Evolutionary conservation across 768 basidiomycete genomes (phyloP).

Genomic region (Russula sp.): DNA sequence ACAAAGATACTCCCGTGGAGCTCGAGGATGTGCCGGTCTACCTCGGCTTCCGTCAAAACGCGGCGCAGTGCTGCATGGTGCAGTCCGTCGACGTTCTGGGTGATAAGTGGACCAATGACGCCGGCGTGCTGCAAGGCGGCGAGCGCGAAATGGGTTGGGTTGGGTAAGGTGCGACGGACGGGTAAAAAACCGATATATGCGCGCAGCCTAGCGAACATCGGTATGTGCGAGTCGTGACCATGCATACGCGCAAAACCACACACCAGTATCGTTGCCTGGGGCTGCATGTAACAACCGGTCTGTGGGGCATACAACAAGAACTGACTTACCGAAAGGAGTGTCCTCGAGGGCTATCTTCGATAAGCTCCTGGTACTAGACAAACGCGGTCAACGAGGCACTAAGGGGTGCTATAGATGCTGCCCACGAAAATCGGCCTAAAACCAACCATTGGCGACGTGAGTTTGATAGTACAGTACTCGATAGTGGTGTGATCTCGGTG

Average conservation of each 20-base stretch:
- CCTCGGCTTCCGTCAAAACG: conserved; percentile 36
- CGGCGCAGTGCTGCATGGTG: conserved; percentile 70
- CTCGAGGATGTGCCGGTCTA: conserved; percentile 55
- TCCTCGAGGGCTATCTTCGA: conserved; percentile 65
- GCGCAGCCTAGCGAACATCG: conserved; percentile 42
- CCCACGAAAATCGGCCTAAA: conserved; percentile 27
- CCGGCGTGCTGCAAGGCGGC: conserved; percentile 73
- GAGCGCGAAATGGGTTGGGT: conserved; percentile 83
- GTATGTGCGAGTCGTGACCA: background rate
- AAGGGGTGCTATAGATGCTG: background rate
- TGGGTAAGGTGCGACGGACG: conserved; percentile 76
- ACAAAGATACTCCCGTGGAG: conserved; percentile 88
- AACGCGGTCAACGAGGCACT: conserved; percentile 15
- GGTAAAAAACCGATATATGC: conserved; percentile 84
- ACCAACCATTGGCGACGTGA: background rate
- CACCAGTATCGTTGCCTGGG: conserved; percentile 81
- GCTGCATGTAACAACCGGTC: background rate
- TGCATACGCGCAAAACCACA: conserved; percentile 24
- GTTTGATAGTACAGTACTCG: background rate
- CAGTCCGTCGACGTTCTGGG: conserved; percentile 93
- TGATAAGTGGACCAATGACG: conserved; percentile 59
- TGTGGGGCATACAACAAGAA: background rate
- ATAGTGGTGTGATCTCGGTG: background rate
- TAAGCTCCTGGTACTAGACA: conserved; percentile 67
- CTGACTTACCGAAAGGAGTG: conserved; percentile 57